A percentile compares a stretch with the other conserved stretches of the same genome.
Evolutionary conservation across 78 protist genomes (phyloP).

Genomic region (Isochrysis galbana): DNA sequence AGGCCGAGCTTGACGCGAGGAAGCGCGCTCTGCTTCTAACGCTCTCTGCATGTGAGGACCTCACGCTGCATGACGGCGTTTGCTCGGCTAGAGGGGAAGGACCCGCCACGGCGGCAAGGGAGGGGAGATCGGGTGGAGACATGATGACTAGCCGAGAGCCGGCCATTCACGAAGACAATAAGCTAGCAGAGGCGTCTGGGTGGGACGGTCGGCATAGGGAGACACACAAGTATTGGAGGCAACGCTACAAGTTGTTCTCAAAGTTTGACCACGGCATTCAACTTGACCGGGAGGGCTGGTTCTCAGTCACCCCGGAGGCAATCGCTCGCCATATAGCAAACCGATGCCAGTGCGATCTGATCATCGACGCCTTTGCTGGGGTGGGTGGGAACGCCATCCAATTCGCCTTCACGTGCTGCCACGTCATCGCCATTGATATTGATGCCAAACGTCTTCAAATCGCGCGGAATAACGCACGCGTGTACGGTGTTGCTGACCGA

Average conservation of each 20-base stretch:
- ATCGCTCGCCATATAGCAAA: slow-evolving; percentile 40
- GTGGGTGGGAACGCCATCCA: slow-evolving; percentile 66
- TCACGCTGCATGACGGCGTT: no score
- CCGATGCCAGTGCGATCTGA: slow-evolving; percentile 34
- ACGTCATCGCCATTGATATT: slow-evolving; percentile 53
- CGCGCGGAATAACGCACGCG: slow-evolving; percentile 28
- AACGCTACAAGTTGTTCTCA: slow-evolving; percentile 36
- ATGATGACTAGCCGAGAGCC: no score
- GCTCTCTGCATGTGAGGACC: no score
- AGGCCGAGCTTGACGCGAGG: no score
- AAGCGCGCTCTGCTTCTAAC: no score
- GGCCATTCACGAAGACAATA: no score
- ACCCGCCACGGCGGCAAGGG: no score
- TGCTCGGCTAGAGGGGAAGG: no score
- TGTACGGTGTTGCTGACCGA: slow-evolving; percentile 37
- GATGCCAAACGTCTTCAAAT: background rate
- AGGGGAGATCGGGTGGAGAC: no score
- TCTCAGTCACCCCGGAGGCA: slow-evolving; percentile 30
- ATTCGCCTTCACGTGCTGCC: slow-evolving; percentile 43
- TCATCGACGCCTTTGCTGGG: slow-evolving; percentile 63
- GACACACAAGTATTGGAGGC: slow-evolving; percentile 19
- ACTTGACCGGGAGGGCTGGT: slow-evolving; percentile 52
- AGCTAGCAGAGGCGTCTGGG: no score
- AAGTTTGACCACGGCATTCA: slow-evolving; percentile 28
- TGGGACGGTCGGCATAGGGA: no score